A percentile compares a stretch with the other conserved stretches of the same genome.
phyloP scores from a whole-genome alignment of 805 yeast genomes.

The Kregervanrija delftensis region DNA sequence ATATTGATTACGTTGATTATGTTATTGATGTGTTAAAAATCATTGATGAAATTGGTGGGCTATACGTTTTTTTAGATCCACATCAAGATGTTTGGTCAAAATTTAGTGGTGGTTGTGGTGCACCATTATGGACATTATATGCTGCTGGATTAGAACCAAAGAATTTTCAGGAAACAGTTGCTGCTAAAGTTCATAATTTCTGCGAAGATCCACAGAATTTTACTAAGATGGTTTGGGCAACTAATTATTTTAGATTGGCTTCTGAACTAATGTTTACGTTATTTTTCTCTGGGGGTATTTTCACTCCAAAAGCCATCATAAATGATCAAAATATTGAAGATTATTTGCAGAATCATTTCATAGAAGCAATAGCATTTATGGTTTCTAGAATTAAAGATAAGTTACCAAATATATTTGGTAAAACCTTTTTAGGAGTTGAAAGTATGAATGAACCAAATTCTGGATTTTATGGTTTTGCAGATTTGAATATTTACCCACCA shows the following conservation, averaged over 20 bases:
- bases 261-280: constrained; percentile 76
- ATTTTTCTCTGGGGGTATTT: constrained; percentile 71
- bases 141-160: constrained; percentile 83
- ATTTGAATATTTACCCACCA: constrained; percentile 49
- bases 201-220: constrained; percentile 39
- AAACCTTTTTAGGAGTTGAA: constrained; percentile 70
- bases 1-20: constrained; percentile 66
- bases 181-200: constrained; percentile 69
- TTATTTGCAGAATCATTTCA: constrained; percentile 59
- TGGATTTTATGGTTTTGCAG: constrained; percentile 62
- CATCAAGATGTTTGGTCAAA: constrained; percentile 96
- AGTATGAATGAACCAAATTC: constrained; percentile 78
- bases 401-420: constrained; percentile 39
- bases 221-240: constrained; percentile 90
- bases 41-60: constrained; percentile 57
- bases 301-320: constrained; percentile 69
- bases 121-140: constrained; percentile 87
- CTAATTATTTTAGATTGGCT: constrained; percentile 75
- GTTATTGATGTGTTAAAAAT: constrained; percentile 55
- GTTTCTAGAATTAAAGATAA: constrained; percentile 32
- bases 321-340: constrained; percentile 74
- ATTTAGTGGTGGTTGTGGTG: constrained; percentile 85
- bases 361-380: constrained; percentile 45
- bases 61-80: constrained; percentile 77
- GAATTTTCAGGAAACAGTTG: constrained; percentile 65